A percentile compares a stretch with the other conserved stretches of the same genome.
phyloP scores from a whole-genome alignment of 108 stramenopile genomes.

The Nitzschia sp. region DNA sequence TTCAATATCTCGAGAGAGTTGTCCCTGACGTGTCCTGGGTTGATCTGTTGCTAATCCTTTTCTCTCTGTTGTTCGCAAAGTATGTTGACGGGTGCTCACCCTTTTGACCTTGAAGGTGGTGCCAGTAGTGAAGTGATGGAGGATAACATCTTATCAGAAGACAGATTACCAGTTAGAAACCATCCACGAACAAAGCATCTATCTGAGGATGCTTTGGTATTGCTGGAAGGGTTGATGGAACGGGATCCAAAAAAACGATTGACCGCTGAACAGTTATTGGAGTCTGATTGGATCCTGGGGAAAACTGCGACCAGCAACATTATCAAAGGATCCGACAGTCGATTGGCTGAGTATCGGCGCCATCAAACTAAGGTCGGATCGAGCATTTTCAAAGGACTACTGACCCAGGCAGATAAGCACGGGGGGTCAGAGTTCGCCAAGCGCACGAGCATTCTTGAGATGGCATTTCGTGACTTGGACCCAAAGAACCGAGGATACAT shows the following conservation, averaged over 20 bases:
- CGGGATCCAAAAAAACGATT: constrained; percentile 57
- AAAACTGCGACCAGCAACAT: constrained; percentile 54
- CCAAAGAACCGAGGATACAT: constrained; percentile 21
- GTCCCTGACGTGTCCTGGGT: neutral
- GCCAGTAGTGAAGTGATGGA: constrained; percentile 60
- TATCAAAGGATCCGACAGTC: constrained; percentile 50
- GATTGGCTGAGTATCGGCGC: constrained; percentile 43
- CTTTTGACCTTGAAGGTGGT: constrained; percentile 62
- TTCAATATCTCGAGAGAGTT: neutral
- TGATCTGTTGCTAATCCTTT: neutral
- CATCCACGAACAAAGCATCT: constrained; percentile 35
- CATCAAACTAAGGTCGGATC: constrained; percentile 29
- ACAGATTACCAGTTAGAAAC: constrained; percentile 34
- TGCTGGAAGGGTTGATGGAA: constrained; percentile 64
- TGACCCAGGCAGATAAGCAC: constrained; percentile 46
- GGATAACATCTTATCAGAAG: constrained; percentile 36
- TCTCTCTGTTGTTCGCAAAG: constrained; percentile 24
- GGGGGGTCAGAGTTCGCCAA: constrained; percentile 33
- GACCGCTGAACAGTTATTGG: constrained; percentile 64
- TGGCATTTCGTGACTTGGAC: constrained; percentile 57
- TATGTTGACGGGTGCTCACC: constrained; percentile 76
- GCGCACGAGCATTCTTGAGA: constrained; percentile 53
- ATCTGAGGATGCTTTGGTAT: constrained; percentile 53
- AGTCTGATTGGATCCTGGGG: constrained; percentile 79
- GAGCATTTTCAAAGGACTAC: constrained; percentile 51